Percentiles rank a stretch among this genome's conserved stretches.
Evolutionary conservation across 1,139 yeast genomes (phyloP).

Genomic region (Blastobotrys ciferrii): DNA sequence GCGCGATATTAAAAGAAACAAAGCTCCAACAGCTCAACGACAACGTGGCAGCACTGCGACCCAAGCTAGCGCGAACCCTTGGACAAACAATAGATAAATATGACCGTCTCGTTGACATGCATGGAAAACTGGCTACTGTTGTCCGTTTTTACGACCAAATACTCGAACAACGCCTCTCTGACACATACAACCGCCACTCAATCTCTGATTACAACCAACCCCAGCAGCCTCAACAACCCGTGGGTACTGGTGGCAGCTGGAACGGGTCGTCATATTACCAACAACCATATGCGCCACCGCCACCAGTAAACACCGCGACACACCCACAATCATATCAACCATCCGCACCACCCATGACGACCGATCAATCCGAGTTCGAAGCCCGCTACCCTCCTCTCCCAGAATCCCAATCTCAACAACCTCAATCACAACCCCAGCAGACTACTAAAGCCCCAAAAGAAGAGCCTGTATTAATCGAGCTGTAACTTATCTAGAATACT

Average conservation of each 20-base stretch:
- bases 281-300: conserved; percentile 3
- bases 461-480: conserved; percentile 32
- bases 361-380: conserved; percentile 2
- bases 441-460: conserved; percentile 8
- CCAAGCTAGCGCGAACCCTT: conserved; percentile 68
- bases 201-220: conserved; percentile 4
- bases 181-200: conserved; percentile 42
- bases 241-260: background rate
- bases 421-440: conserved; percentile 9
- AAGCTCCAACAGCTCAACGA: conserved; percentile 63
- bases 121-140: conserved; percentile 77
- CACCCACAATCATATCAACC: conserved; percentile 7
- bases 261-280: conserved; percentile 3
- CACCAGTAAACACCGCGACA: conserved; percentile 9
- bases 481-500: conserved; percentile 19
- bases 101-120: conserved; percentile 71
- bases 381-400: conserved; percentile 8
- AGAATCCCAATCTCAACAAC: conserved; percentile 7
- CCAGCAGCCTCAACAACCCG: conserved; percentile 1
- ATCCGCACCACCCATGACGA: conserved; percentile 13
- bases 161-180: conserved; percentile 62
- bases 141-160: conserved; percentile 75
- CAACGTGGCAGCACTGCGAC: conserved; percentile 63
- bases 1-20: conserved; percentile 59
- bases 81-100: conserved; percentile 64